Evolutionary conservation across 768 basidiomycete species (phyloP).

Genomic region (Gymnopilus dilepis): DNA sequence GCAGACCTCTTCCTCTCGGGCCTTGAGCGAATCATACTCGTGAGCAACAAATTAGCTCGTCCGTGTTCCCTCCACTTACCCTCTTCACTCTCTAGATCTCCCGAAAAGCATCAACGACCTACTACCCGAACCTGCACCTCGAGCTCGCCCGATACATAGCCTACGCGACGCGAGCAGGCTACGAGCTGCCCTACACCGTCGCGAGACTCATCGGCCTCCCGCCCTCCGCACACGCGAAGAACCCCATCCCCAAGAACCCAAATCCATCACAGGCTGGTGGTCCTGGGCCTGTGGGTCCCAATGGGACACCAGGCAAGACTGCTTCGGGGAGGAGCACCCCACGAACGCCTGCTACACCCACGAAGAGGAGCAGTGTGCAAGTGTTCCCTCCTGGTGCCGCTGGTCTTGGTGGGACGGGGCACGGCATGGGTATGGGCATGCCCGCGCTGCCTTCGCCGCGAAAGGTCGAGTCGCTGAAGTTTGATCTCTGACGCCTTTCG

Average conservation of each 20-base stretch:
- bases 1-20: constrained; percentile 89
- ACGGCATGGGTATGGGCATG: not conserved
- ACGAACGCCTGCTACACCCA: constrained; percentile 18
- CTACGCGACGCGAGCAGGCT: constrained; percentile 65
- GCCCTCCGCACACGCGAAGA: constrained; percentile 65
- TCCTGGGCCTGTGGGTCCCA: not conserved
- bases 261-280: constrained; percentile 2
- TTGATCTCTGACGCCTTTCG: constrained; percentile 9
- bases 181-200: constrained; percentile 82
- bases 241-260: constrained; percentile 25
- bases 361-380: constrained; percentile 9
- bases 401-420: not conserved
- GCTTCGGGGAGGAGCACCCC: constrained; percentile 35
- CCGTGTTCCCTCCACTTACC: not conserved
- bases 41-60: constrained; percentile 43
- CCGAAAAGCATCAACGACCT: constrained; percentile 92
- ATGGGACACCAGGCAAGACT: not conserved
- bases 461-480: constrained; percentile 24
- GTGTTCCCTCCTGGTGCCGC: not conserved
- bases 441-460: constrained; percentile 23
- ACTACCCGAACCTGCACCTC: constrained; percentile 94
- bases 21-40: constrained; percentile 87
- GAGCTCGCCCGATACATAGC: constrained; percentile 90
- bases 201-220: constrained; percentile 82
- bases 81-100: constrained; percentile 63